Conservation (phyloP, 257 asterid species). For the Fraxinus cuspidata region DNA sequence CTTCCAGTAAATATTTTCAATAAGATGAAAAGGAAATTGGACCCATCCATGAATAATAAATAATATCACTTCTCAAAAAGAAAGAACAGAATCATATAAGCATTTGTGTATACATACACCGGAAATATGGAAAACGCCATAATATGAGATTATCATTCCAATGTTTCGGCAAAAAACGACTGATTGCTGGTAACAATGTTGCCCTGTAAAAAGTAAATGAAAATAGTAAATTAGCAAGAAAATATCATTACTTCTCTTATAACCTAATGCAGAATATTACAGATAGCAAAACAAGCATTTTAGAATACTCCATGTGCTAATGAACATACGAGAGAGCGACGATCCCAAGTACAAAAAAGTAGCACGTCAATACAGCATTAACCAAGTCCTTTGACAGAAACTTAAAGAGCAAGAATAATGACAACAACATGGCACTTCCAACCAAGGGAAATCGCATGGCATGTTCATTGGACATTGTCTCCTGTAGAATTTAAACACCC, state of each 20-base stretch:
- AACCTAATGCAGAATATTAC: neutral
- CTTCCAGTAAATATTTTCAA: neutral
- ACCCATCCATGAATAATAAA: slow-evolving; percentile 8
- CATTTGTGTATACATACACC: slow-evolving; percentile 47
- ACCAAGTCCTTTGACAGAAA: slow-evolving; percentile 95
- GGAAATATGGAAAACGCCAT: slow-evolving; percentile 75
- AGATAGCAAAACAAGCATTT: slow-evolving; percentile 17
- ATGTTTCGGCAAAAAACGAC: slow-evolving; percentile 61
- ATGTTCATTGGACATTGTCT: slow-evolving; percentile 93
- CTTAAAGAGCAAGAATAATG: slow-evolving; percentile 89
- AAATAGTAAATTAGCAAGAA: slow-evolving; percentile 14
- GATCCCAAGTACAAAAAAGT: slow-evolving; percentile 88
- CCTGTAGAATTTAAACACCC: slow-evolving; percentile 47
- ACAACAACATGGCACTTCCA: slow-evolving; percentile 95
- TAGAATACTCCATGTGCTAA: slow-evolving; percentile 31
- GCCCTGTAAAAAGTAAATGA: slow-evolving; percentile 60
- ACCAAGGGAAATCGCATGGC: slow-evolving; percentile 95
- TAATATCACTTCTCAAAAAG: neutral
- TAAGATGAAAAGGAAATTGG: neutral
- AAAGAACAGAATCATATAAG: slow-evolving; percentile 18
- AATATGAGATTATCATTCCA: slow-evolving; percentile 78
- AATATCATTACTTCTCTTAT: neutral
- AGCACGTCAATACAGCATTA: slow-evolving; percentile 92
- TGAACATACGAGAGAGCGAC: slow-evolving; percentile 90
- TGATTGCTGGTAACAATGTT: slow-evolving; percentile 74